phyloP scores from a whole-genome alignment of 1,139 yeast genomes.

The Scheffersomyces cryptocercus region DNA sequence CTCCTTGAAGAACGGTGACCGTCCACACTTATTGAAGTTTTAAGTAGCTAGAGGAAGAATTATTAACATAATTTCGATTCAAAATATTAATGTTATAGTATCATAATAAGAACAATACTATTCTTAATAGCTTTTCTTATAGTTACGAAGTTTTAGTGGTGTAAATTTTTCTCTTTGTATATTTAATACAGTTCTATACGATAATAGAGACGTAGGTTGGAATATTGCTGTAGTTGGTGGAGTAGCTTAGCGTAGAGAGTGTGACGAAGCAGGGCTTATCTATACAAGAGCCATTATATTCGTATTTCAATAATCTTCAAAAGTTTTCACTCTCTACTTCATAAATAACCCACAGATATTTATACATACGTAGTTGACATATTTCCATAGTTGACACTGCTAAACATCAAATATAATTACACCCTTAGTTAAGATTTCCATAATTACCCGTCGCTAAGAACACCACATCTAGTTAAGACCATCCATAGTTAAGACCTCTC shows the following conservation, averaged over 20 bases:
- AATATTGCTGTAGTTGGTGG: background rate
- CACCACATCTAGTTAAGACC: too few species aligned
- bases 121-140: conserved; percentile 7
- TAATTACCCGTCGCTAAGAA: too few species aligned
- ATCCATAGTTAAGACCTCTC: too few species aligned
- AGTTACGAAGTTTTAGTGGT: conserved; percentile 15
- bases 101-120: conserved; percentile 1
- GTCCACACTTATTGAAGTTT: conserved; percentile 98
- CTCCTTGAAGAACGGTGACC: conserved; percentile 98
- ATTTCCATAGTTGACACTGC: too few species aligned
- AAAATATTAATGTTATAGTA: conserved; percentile 9
- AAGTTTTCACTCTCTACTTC: too few species aligned
- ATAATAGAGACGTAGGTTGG: conserved; percentile 2
- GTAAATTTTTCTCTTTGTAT: conserved; percentile 30
- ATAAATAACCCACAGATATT: too few species aligned
- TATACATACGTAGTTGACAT: too few species aligned
- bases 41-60: conserved; percentile 41
- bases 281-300: too few species aligned
- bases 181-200: conserved; percentile 34
- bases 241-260: background rate
- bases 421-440: too few species aligned
- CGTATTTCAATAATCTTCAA: too few species aligned
- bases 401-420: too few species aligned
- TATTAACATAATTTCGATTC: conserved; percentile 7
- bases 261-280: too few species aligned